Evolutionary conservation across 108 stramenopile genomes (phyloP), one percentile per base, ranked within the genome.

Genomic region (Nitzschia sp.): DNA sequence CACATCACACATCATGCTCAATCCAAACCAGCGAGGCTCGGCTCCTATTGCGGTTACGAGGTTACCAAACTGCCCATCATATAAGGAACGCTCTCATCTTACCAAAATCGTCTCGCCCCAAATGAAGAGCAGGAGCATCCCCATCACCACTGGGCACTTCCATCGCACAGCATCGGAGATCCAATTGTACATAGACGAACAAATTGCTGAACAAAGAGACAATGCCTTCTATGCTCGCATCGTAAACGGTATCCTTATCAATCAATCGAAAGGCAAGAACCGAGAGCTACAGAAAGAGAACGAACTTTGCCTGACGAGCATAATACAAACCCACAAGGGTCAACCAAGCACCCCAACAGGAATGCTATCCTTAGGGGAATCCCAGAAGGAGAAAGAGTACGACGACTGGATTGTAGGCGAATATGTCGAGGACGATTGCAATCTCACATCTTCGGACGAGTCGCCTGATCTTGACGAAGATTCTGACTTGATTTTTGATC

Each of bases 201-300:
- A 65, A 19, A 62, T 69, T 19, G 84, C 80, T 10, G 84, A 85
- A 26, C 60, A 70, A 9, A 78, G 80, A 2, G 84, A 85, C 44
- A 63, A 59, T 44, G 41, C 69, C 22, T 76, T 85, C 52, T 85
- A 66, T 53, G 17, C 57, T 14, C 78, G 84, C 6, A 37, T 85
- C 15, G 78, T 85, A 2, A 38, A 68, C 8, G 80, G 84, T 0
- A 85, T 85, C 24, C 37, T 43, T 38, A 51, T 56, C 8, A 55
- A 42, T 19, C 64, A 69, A 29, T 41, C 61, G 21, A 29, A 52
- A n/a, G 26, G 70, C 7, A 26, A 66, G 25, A 38, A 56, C 50
- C 67, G 42, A 10, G 38, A 57, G 10, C 41, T 62, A 14, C 57
- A 57, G 38, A 38, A 24, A 25, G 38, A 63, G 0, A 69, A 69